These are phyloP conservation scores for Calycina herbarum DNA, from an alignment of 2,329 filamentous ascomycete genomes.

Conservation along the genomic window DNA sequence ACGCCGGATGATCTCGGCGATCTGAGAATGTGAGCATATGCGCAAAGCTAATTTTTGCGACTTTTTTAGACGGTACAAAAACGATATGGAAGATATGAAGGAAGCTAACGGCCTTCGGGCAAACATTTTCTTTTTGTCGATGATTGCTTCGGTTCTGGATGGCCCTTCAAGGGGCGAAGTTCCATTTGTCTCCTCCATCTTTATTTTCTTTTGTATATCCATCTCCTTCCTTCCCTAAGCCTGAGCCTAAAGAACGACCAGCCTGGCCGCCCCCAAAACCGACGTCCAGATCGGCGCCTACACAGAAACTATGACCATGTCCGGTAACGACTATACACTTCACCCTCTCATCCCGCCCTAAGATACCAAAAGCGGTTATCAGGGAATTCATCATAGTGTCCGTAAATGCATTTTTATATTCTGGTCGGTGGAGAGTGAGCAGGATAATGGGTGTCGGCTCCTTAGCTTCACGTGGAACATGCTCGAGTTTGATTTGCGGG, in stretches of 20 bases:
- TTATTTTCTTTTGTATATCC: slow-evolving; percentile 36
- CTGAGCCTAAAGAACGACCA: too few species aligned
- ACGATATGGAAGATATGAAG: too few species aligned
- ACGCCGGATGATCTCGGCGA: too few species aligned
- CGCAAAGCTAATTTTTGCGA: too few species aligned
- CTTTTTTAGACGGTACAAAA: too few species aligned
- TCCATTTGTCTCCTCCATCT: slow-evolving; percentile 41
- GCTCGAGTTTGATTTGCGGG: slow-evolving; percentile 48
- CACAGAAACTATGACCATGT: slow-evolving; percentile 54
- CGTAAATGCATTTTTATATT: slow-evolving; percentile 70
- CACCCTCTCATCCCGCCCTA: slow-evolving; percentile 56
- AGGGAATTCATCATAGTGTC: slow-evolving; percentile 62
- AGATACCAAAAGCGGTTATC: slow-evolving; percentile 50
- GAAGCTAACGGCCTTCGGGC: too few species aligned
- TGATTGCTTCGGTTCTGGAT: too few species aligned
- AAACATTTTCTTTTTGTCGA: too few species aligned
- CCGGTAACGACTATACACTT: slow-evolving; percentile 56
- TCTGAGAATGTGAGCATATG: too few species aligned
- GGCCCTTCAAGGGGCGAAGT: too few species aligned
- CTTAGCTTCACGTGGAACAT: slow-evolving; percentile 51
- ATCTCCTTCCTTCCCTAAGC: background rate
- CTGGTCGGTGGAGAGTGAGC: slow-evolving; percentile 63
- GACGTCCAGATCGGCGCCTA: slow-evolving; percentile 43
- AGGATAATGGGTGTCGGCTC: slow-evolving; percentile 62
- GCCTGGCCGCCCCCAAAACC: slow-evolving; percentile 15